phyloP scores from a whole-genome alignment of 1,284 basidiomycete genomes.

The Cutaneotrichosporon cutaneum region DNA sequence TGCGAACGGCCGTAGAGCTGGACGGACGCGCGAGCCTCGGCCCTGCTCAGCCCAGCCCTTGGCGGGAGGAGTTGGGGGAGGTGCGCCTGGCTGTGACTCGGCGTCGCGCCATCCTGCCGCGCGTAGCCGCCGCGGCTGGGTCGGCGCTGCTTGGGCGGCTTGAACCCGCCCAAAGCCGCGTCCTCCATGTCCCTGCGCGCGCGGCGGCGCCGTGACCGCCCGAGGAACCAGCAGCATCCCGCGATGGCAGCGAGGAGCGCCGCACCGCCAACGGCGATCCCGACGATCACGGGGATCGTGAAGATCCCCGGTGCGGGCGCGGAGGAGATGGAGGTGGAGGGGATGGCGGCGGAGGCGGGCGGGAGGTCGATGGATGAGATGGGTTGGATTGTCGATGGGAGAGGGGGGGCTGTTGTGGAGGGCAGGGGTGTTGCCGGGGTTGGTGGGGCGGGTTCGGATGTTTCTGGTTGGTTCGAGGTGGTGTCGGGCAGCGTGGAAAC shows the following conservation, averaged over 20 bases:
- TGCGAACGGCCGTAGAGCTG: neutral
- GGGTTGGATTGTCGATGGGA: neutral
- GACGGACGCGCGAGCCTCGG: conserved; percentile 18
- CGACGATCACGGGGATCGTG: conserved; percentile 8
- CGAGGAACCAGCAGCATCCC: neutral
- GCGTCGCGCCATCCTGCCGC: neutral
- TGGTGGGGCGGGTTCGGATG: neutral
- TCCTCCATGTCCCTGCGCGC: conserved; percentile 9
- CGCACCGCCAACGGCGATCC: conserved; percentile 15
- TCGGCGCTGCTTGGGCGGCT: neutral
- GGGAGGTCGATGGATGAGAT: neutral
- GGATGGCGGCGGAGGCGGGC: neutral
- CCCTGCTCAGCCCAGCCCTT: conserved; percentile 7
- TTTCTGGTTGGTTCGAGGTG: neutral
- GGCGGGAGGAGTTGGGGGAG: neutral
- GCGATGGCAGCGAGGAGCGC: conserved; percentile 10
- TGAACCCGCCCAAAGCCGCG: neutral
- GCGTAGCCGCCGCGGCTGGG: neutral
- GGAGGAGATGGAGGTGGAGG: neutral
- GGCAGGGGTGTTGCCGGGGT: neutral
- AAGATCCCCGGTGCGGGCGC: neutral
- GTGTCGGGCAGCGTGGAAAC: neutral
- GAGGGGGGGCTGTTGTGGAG: neutral
- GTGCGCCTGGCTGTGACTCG: neutral
- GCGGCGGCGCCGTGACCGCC: neutral